Base-by-base conservation (phyloP, 2,329 filamentous ascomycete genomes). In the Neonectria ditissima region DNA sequence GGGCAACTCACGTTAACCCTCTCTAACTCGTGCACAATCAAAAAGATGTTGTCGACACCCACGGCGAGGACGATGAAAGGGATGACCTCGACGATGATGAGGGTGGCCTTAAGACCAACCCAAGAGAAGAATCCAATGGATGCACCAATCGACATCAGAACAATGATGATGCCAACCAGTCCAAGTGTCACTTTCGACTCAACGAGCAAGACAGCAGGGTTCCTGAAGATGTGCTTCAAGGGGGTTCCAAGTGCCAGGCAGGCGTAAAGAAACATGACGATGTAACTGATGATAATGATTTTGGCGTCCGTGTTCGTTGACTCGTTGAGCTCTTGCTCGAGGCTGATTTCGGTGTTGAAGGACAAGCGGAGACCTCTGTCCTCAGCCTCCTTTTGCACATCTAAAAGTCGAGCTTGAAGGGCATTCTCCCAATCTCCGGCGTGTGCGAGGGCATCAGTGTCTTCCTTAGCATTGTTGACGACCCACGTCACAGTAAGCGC, bases 31-130 rank as follows among this genome's bases (percentile, higher is more conserved):
- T 99, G 96, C 1, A 99, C 96, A 63, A 99, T 97, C 59, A 99
- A 83, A 81, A 99, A 99, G 73, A 99, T 98, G 75, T 99, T 99
- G 84, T 99, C 96, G 3, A 99, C 97, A 48, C 96, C 96, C 28
- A 99, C 94, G 13, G 96, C 96, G 20, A 99, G 83, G 10, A 99
- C 95, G 68, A 99, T 90, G 79, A 99, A 99, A 0, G 96, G 96
- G 68, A 99, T 99, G 65, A 99, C 96, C 76, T 99, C 96, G 5
- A 97, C 95, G 65, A 99, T 99, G 74, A 99, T 99, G 69, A 99
- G 83, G 0, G 96, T 99, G 14, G 95, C 96, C 80, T 97, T 97
- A 74, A 99, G 88, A 1, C 94, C 94, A 39, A 89, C 87, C 76
- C 93, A 96, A 1, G 96, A 97, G 75, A 98, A 99, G 44, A 99